A percentile compares a stretch with the other conserved stretches of the same genome.
phyloP scores from a whole-genome alignment of 495 filamentous ascomycete species.

The Podospora comata region DNA sequence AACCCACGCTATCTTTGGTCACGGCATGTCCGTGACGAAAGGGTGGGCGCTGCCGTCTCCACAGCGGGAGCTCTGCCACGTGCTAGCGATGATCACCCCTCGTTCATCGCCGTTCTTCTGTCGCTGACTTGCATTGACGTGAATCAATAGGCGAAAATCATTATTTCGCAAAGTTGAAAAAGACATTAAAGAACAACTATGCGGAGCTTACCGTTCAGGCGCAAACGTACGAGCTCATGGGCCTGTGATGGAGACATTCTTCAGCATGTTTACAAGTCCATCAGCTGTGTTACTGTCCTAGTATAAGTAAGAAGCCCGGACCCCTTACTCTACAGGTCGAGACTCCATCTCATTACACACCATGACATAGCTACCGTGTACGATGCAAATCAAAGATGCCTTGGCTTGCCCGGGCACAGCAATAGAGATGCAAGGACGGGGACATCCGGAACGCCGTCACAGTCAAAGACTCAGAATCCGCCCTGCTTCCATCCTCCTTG shows the following conservation, averaged over 20 bases:
- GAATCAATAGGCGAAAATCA: not conserved
- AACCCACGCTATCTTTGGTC: not conserved
- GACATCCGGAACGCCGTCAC: not conserved
- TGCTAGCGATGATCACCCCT: not conserved
- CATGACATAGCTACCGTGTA: not conserved
- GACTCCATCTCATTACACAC: conserved; percentile 7
- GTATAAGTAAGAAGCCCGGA: not conserved
- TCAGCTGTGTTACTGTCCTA: not conserved
- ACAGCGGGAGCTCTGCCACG: not conserved
- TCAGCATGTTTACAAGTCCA: not conserved
- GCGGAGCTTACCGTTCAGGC: not conserved
- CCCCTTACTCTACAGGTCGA: not conserved
- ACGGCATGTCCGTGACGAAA: not conserved
- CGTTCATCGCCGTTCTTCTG: not conserved
- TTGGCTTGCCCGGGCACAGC: not conserved
- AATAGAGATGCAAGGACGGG: not conserved
- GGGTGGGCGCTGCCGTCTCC: not conserved
- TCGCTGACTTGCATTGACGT: not conserved
- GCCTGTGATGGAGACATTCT: not conserved
- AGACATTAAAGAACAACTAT: not conserved
- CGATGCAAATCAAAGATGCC: conserved; percentile 1
- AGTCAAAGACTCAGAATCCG: not conserved
- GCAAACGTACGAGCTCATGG: not conserved
- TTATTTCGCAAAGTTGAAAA: not conserved
- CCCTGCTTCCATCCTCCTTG: not conserved